Percentiles rank a stretch among this genome's conserved stretches.
Conservation (phyloP, 2,329 filamentous ascomycete genomes). For the Alternaria gaisen region DNA sequence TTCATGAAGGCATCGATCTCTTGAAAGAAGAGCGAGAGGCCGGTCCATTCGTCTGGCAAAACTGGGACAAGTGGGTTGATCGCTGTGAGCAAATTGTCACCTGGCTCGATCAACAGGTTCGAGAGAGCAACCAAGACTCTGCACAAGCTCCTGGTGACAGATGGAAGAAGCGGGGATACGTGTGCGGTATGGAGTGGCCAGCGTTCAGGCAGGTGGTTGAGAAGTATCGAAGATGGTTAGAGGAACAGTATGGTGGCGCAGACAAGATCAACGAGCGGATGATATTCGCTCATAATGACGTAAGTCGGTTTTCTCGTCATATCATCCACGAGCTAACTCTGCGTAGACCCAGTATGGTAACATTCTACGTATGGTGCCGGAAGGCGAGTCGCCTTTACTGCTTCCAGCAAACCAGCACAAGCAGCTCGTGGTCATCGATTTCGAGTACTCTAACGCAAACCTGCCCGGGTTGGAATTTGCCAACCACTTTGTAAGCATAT, state of each 20-base stretch:
- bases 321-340: slow-evolving; percentile 16
- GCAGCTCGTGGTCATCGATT: slow-evolving; percentile 96
- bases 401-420: slow-evolving; percentile 94
- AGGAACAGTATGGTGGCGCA: slow-evolving; percentile 73
- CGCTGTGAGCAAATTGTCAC: slow-evolving; percentile 69
- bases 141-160: slow-evolving; percentile 56
- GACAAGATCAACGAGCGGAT: slow-evolving; percentile 75
- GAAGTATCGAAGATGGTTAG: slow-evolving; percentile 79
- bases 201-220: slow-evolving; percentile 77
- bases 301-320: slow-evolving; percentile 56
- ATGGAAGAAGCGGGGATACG: slow-evolving; percentile 76
- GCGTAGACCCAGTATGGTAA: slow-evolving; percentile 95
- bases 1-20: slow-evolving; percentile 92
- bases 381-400: slow-evolving; percentile 80
- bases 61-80: slow-evolving; percentile 92
- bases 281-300: slow-evolving; percentile 98
- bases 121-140: slow-evolving; percentile 37
- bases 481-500: slow-evolving; percentile 81
- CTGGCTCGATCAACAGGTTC: slow-evolving; percentile 70
- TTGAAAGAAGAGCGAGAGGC: slow-evolving; percentile 78
- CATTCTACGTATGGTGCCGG: slow-evolving; percentile 79
- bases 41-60: slow-evolving; percentile 86
- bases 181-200: slow-evolving; percentile 86
- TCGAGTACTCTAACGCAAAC: slow-evolving; percentile 95
- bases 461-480: slow-evolving; percentile 88